phyloP scores from a whole-genome alignment of 257 asterid species.

The Ophiorrhiza pumila region DNA sequence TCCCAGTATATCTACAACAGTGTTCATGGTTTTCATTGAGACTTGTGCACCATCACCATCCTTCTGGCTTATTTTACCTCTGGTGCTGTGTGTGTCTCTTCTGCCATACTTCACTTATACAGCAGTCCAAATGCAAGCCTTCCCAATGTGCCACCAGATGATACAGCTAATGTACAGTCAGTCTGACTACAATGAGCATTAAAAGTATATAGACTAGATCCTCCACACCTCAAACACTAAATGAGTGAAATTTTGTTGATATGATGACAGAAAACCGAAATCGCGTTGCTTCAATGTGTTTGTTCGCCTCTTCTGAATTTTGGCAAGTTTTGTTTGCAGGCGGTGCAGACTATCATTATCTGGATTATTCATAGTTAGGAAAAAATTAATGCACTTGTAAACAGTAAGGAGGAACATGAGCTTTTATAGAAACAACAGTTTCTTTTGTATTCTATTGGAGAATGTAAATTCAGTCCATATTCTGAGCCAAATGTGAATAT shows the following conservation, averaged over 20 bases:
- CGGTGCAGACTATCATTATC: neutral
- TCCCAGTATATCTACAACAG: constrained; percentile 42
- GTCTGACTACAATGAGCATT: neutral
- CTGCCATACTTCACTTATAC: constrained; percentile 55
- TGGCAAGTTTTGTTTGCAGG: neutral
- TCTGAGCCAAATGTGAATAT: neutral
- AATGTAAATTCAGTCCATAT: neutral
- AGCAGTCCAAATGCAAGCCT: constrained; percentile 54
- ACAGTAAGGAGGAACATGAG: neutral
- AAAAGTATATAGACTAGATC: neutral
- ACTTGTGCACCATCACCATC: constrained; percentile 55
- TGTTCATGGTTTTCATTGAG: constrained; percentile 53
- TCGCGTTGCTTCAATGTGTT: neutral
- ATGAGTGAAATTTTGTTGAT: neutral
- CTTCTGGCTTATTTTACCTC: constrained; percentile 43
- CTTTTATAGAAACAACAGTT: too few species aligned
- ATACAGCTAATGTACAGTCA: constrained; percentile 21
- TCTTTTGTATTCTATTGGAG: too few species aligned
- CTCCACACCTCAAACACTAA: neutral
- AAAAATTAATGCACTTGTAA: neutral
- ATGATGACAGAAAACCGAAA: neutral
- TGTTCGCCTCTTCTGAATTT: neutral
- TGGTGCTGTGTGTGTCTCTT: constrained; percentile 48
- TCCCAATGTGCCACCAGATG: constrained; percentile 47
- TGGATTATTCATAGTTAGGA: neutral